Evolutionary conservation across 805 yeast species (phyloP).

Genomic region (Wickerhamomyces pijperi): DNA sequence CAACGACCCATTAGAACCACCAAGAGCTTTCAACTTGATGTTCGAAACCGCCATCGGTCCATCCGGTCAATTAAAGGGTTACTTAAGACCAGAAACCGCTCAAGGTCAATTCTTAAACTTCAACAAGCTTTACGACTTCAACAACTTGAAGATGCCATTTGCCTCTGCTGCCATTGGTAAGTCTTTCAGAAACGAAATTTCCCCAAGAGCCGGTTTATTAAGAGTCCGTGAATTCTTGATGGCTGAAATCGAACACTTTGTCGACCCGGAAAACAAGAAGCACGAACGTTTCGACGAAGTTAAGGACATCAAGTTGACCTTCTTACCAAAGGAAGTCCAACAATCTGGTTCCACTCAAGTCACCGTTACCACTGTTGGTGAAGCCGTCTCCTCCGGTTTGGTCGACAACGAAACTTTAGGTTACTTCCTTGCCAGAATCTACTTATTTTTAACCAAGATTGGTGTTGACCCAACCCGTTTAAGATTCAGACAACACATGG

Average conservation of each 20-base stretch:
- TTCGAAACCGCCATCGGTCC: slow-evolving; percentile 99
- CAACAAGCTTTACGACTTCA: slow-evolving; percentile 84
- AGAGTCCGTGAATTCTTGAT: slow-evolving; percentile 97
- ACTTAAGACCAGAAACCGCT: slow-evolving; percentile 96
- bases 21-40: slow-evolving; percentile 95
- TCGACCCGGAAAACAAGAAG: slow-evolving; percentile 81
- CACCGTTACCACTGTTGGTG: slow-evolving; percentile 62
- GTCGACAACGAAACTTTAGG: slow-evolving; percentile 97
- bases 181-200: slow-evolving; percentile 96
- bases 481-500: slow-evolving; percentile 97
- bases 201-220: slow-evolving; percentile 94
- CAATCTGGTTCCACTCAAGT: slow-evolving; percentile 71
- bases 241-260: slow-evolving; percentile 99
- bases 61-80: slow-evolving; percentile 92
- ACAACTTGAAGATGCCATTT: slow-evolving; percentile 95
- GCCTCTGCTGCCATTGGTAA: slow-evolving; percentile 99
- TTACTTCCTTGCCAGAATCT: slow-evolving; percentile 91
- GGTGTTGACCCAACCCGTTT: slow-evolving; percentile 80
- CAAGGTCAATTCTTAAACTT: slow-evolving; percentile 98
- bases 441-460: slow-evolving; percentile 69
- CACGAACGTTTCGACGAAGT: slow-evolving; percentile 77
- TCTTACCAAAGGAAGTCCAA: slow-evolving; percentile 83
- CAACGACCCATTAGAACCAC: slow-evolving; percentile 76
- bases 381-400: slow-evolving; percentile 80
- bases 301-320: slow-evolving; percentile 57